phyloP scores from a whole-genome alignment of 371 early-diverging fungal species.

The Lichtheimia ramosa region DNA sequence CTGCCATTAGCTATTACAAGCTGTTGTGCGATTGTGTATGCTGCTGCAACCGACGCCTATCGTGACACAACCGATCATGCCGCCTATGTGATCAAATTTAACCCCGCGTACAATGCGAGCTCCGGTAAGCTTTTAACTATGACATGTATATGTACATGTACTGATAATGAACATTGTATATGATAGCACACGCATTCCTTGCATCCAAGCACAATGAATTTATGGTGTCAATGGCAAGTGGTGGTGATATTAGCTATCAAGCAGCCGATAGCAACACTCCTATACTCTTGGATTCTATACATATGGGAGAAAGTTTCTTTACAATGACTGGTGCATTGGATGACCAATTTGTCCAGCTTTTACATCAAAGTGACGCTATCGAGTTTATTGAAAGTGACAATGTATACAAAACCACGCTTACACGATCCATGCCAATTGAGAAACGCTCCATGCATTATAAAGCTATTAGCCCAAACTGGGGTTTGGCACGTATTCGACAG shows the following conservation, averaged over 20 bases:
- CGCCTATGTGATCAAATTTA: slow-evolving; percentile 24
- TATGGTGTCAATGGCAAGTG: background rate
- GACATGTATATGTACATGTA: background rate
- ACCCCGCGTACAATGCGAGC: background rate
- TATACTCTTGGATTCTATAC: slow-evolving; percentile 14
- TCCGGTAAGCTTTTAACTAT: slow-evolving; percentile 6
- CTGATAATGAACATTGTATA: background rate
- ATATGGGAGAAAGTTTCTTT: slow-evolving; percentile 5
- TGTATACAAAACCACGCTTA: slow-evolving; percentile 11
- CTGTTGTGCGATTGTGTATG: too few relatives aligned
- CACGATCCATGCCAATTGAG: background rate
- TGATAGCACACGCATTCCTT: slow-evolving; percentile 9
- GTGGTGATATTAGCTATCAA: slow-evolving; percentile 1
- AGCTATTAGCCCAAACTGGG: slow-evolving; percentile 18
- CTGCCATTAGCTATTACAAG: too few relatives aligned
- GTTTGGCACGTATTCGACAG: slow-evolving; percentile 17
- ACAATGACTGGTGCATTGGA: slow-evolving; percentile 15
- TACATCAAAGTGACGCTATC: slow-evolving; percentile 9
- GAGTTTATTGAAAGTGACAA: slow-evolving; percentile 24
- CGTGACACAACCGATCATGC: slow-evolving; percentile 1
- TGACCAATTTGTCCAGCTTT: slow-evolving; percentile 11
- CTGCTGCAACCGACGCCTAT: too few relatives aligned
- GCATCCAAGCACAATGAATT: slow-evolving; percentile 8
- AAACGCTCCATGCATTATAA: slow-evolving; percentile 1
- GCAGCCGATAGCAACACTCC: background rate